Conservation (phyloP, 495 filamentous ascomycete species). For the Xylaria flabelliformis region DNA sequence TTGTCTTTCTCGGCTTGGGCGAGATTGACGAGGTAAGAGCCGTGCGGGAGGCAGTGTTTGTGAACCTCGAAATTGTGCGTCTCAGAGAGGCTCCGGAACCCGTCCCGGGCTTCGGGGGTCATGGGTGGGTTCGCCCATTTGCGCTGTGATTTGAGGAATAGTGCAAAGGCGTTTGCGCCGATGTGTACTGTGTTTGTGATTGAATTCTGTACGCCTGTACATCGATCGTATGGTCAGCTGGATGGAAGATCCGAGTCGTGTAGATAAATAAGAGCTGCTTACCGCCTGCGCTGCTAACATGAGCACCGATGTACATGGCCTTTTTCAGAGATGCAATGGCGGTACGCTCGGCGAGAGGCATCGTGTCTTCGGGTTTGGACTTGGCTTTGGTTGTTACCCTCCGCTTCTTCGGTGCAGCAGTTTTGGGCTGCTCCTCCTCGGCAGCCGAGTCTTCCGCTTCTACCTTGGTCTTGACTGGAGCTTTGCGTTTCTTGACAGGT, state of each 20-base stretch:
- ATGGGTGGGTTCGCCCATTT: constrained; percentile 92
- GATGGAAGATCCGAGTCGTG: neutral
- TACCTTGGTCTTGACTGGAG: constrained; percentile 33
- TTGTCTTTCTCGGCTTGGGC: constrained; percentile 81
- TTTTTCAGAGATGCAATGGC: constrained; percentile 63
- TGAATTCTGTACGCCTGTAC: constrained; percentile 79
- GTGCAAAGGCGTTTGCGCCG: constrained; percentile 88
- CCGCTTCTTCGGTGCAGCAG: constrained; percentile 48
- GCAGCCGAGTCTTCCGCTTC: constrained; percentile 33
- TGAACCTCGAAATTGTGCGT: constrained; percentile 75
- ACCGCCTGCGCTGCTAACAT: constrained; percentile 90
- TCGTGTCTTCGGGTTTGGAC: constrained; percentile 50
- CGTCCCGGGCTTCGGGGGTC: constrained; percentile 65
- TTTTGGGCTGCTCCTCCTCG: constrained; percentile 45
- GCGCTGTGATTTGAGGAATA: constrained; percentile 94
- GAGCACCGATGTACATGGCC: constrained; percentile 85
- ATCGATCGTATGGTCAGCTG: neutral
- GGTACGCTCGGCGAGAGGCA: constrained; percentile 74
- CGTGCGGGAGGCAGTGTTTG: constrained; percentile 83
- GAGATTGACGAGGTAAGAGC: constrained; percentile 95
- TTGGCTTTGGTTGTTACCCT: constrained; percentile 47
- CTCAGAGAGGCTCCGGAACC: constrained; percentile 70
- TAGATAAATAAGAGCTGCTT: constrained; percentile 29
- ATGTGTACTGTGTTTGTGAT: constrained; percentile 80
- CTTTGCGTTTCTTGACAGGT: constrained; percentile 46